Percentiles rank a stretch among this genome's conserved stretches.
phyloP scores from a whole-genome alignment of 352 stramenopile genomes.

The Thraustochytrium striatum region DNA sequence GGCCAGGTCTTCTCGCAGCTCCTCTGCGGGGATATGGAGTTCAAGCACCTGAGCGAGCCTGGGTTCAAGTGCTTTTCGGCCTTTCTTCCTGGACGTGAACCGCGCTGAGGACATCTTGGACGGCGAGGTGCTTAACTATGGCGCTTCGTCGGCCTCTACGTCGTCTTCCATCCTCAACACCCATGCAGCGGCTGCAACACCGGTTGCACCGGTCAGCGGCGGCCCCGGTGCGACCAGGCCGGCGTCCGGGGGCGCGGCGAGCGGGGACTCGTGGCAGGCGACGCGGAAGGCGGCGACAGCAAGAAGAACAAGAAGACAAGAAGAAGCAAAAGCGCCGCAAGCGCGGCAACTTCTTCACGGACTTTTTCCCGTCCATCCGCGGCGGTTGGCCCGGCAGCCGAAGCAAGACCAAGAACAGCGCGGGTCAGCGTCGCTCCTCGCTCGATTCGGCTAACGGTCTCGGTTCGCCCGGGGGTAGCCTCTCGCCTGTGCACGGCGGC shows the following conservation, averaged over 20 bases:
- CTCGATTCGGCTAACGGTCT: too few species aligned
- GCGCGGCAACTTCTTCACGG: not conserved
- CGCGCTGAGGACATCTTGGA: slow-evolving; percentile 27
- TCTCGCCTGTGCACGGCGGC: too few species aligned
- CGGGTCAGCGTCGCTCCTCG: too few species aligned
- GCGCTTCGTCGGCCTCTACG: not conserved
- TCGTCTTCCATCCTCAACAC: slow-evolving; percentile 34
- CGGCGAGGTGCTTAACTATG: slow-evolving; percentile 10
- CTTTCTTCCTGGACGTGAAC: slow-evolving; percentile 44
- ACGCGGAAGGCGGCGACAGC: not conserved
- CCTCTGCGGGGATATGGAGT: slow-evolving; percentile 43
- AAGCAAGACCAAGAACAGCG: too few species aligned
- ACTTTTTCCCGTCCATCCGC: not conserved
- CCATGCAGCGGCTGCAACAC: not conserved
- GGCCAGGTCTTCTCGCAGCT: slow-evolving; percentile 36
- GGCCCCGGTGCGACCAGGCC: not conserved
- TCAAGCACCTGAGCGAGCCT: slow-evolving; percentile 46
- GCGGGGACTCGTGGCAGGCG: not conserved
- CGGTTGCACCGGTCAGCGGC: not conserved
- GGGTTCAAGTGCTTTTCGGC: slow-evolving; percentile 47
- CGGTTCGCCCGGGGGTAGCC: too few species aligned
- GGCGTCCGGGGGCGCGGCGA: not conserved
- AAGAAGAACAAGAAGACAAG: slow-evolving; percentile 28
- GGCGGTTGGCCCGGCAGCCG: not conserved
- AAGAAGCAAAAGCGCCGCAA: not conserved